These are phyloP conservation scores for Trichoderma virens DNA, from an alignment of 495 filamentous ascomycete species.

Conservation along the genomic window DNA sequence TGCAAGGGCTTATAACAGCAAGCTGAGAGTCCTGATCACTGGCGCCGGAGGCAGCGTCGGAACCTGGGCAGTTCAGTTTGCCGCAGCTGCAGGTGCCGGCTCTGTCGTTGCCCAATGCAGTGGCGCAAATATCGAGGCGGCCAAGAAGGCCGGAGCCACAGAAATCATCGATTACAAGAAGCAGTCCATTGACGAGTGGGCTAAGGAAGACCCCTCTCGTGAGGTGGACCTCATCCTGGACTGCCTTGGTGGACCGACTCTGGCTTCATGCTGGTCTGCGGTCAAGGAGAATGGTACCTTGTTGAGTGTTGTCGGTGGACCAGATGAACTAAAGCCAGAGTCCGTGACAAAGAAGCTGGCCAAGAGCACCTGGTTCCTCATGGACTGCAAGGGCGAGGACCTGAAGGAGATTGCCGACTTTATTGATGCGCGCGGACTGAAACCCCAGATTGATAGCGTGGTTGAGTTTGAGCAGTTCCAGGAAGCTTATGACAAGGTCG, in stretches of 20 bases:
- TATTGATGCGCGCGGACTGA: conserved; percentile 55
- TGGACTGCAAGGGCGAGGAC: conserved; percentile 23
- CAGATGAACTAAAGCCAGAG: conserved; percentile 33
- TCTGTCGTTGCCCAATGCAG: conserved; percentile 53
- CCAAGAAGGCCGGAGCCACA: conserved; percentile 53
- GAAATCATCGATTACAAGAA: conserved; percentile 61
- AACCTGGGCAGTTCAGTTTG: conserved; percentile 50
- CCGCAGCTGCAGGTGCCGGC: conserved; percentile 42
- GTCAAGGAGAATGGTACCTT: conserved; percentile 45
- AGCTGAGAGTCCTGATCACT: conserved; percentile 55
- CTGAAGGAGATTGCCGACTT: conserved; percentile 48
- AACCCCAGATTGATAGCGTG: conserved; percentile 51
- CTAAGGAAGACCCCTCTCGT: conserved; percentile 35
- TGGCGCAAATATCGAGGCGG: conserved; percentile 46
- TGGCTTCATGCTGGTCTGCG: conserved; percentile 43
- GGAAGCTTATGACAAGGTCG: conserved; percentile 57
- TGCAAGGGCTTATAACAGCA: conserved; percentile 42
- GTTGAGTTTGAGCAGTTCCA: conserved; percentile 55
- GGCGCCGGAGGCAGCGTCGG: conserved; percentile 56
- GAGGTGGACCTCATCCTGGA: conserved; percentile 57
- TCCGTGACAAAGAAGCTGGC: conserved; percentile 21
- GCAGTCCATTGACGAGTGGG: conserved; percentile 36
- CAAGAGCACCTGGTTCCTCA: conserved; percentile 37
- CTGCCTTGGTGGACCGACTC: conserved; percentile 48
- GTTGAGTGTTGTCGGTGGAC: conserved; percentile 44